A percentile compares a stretch with the other conserved stretches of the same genome.
phyloP scores from a whole-genome alignment of 208 protist genomes.

The Tritrichomonas foetus region DNA sequence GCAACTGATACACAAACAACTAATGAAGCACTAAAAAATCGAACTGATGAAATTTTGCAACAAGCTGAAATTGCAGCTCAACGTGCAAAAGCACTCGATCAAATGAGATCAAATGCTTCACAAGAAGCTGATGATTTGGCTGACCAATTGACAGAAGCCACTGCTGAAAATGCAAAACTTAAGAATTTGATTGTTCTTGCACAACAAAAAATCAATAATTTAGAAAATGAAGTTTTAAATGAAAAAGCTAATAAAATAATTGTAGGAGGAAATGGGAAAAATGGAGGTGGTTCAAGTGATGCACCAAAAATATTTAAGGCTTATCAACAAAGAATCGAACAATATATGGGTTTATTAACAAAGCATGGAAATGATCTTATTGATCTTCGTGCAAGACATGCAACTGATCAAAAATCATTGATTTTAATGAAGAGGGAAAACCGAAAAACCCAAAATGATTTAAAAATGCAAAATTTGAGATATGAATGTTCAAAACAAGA shows the following conservation, averaged over 20 bases:
- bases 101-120: not conserved
- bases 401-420: not conserved
- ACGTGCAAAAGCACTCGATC: not conserved
- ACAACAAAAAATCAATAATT: no score
- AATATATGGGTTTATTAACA: not conserved
- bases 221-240: no score
- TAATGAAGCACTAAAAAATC: not conserved
- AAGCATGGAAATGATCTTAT: not conserved
- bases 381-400: not conserved
- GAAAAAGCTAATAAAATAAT: no score
- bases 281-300: no score
- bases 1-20: not conserved
- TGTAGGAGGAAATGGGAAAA: no score
- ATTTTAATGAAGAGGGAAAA: not conserved
- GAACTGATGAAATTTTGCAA: not conserved
- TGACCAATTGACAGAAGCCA: no score
- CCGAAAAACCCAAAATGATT: not conserved
- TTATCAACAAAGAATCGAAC: not conserved
- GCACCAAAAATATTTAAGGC: not conserved
- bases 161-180: no score
- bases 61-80: not conserved
- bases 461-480: not conserved
- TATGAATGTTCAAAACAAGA: not conserved
- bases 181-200: no score
- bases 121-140: no score